Percentiles rank a stretch among this genome's conserved stretches.
These are phyloP conservation scores for Gomphus bonarii DNA, from an alignment of 1,284 basidiomycete species.

Conservation along the genomic window DNA sequence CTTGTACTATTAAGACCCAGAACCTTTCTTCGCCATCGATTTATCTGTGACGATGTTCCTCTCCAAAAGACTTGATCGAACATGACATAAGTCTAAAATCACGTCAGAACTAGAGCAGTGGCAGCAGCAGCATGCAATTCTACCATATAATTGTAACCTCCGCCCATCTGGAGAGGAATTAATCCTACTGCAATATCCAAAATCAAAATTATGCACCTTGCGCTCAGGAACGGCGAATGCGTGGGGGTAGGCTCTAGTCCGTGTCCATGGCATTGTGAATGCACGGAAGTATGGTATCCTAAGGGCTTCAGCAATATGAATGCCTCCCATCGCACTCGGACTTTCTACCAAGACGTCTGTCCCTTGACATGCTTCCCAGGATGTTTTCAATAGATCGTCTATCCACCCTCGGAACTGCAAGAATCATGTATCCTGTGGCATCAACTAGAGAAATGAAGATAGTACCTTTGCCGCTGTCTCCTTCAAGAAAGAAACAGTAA, in stretches of 20 bases:
- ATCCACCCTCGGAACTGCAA: slow-evolving; percentile 90
- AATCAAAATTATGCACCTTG: slow-evolving; percentile 36
- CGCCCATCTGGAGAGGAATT: slow-evolving; percentile 61
- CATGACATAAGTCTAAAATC: slow-evolving; percentile 68
- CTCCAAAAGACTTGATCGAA: slow-evolving; percentile 99
- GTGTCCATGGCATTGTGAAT: slow-evolving; percentile 81
- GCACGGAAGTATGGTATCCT: slow-evolving; percentile 89
- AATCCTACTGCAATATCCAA: slow-evolving; percentile 15
- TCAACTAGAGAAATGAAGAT: background rate
- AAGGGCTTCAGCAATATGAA: slow-evolving; percentile 92
- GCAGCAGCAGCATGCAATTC: slow-evolving; percentile 13
- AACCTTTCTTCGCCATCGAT: slow-evolving; percentile 80
- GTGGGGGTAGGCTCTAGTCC: slow-evolving; percentile 90
- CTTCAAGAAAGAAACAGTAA: slow-evolving; percentile 89
- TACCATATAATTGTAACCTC: slow-evolving; percentile 96
- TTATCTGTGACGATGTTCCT: slow-evolving; percentile 87
- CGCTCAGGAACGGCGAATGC: slow-evolving; percentile 94
- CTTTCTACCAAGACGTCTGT: slow-evolving; percentile 92
- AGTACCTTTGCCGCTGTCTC: slow-evolving; percentile 79
- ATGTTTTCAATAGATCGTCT: slow-evolving; percentile 87
- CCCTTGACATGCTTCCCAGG: slow-evolving; percentile 92
- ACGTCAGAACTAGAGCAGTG: slow-evolving; percentile 13
- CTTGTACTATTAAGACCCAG: slow-evolving; percentile 75
- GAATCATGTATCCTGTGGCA: background rate
- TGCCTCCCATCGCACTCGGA: slow-evolving; percentile 97